phyloP scores from a whole-genome alignment of 2,329 filamentous ascomycete species.

The Fusarium incarnatum region DNA sequence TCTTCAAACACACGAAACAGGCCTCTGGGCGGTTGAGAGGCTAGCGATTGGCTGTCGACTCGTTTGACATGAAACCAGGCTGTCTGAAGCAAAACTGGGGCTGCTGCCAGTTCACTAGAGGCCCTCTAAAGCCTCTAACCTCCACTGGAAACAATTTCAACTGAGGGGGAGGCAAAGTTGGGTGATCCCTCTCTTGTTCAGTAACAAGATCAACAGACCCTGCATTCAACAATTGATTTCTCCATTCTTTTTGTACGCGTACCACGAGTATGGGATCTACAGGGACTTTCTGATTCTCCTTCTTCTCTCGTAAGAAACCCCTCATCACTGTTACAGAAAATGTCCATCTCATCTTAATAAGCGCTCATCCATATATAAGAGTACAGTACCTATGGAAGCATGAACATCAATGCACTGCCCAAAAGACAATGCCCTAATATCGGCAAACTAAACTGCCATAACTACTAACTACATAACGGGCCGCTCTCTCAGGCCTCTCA shows the following conservation, averaged over 20 bases:
- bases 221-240: conserved; percentile 5
- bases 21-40: conserved; percentile 18
- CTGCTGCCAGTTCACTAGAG: not conserved
- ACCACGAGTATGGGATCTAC: conserved; percentile 20
- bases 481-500: conserved; percentile 19
- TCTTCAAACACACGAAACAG: conserved; percentile 34
- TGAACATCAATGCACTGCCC: conserved; percentile 6
- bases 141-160: not conserved
- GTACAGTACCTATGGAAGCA: conserved; percentile 2
- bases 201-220: conserved; percentile 25
- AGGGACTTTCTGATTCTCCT: not conserved
- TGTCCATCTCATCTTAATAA: conserved; percentile 9
- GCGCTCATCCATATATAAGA: conserved; percentile 9
- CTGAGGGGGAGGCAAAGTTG: conserved; percentile 17
- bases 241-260: conserved; percentile 25
- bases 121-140: not conserved
- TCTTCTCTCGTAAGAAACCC: conserved; percentile 8
- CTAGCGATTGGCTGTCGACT: conserved; percentile 26
- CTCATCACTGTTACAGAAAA: conserved; percentile 12
- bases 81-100: conserved; percentile 38
- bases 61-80: conserved; percentile 33
- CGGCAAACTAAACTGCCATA: not conserved
- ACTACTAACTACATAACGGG: not conserved
- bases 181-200: not conserved
- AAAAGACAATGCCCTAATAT: not conserved